phyloP scores from a whole-genome alignment of 495 filamentous ascomycete species.

The Halenospora varia region DNA sequence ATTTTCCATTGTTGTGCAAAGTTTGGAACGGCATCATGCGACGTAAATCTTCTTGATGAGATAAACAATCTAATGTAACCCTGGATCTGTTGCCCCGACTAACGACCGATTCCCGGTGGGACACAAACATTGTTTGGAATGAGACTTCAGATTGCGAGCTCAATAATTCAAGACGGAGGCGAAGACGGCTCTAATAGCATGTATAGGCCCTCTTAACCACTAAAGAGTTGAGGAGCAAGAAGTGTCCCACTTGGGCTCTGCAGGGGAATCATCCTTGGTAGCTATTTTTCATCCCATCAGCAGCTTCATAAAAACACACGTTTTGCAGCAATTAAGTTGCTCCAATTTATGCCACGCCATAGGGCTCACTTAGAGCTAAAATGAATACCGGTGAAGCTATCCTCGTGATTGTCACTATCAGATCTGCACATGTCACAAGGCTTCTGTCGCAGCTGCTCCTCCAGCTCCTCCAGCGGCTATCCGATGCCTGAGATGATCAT shows the following conservation, averaged over 20 bases:
- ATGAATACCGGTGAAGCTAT: no score
- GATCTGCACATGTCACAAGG: background rate
- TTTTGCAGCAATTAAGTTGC: no score
- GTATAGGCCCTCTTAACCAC: no score
- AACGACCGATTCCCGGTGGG: background rate
- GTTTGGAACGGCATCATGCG: conserved; percentile 10
- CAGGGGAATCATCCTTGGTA: no score
- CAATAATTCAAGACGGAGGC: background rate
- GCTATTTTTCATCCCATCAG: no score
- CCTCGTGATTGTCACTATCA: no score
- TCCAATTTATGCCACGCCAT: no score
- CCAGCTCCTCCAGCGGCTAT: background rate
- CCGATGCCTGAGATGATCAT: background rate
- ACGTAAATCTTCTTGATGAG: conserved; percentile 1
- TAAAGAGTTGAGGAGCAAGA: no score
- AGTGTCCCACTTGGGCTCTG: no score
- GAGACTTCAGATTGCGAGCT: background rate
- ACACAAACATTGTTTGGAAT: background rate
- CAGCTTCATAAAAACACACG: no score
- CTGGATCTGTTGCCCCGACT: background rate
- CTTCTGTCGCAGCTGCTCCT: background rate
- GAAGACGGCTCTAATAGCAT: no score
- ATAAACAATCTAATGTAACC: background rate
- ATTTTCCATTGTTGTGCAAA: conserved; percentile 2
- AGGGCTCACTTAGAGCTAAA: no score